Evolutionary conservation across 768 basidiomycete species (phyloP), one percentile per base, ranked within the genome.

Genomic region (Rhodotorula paludigena): DNA sequence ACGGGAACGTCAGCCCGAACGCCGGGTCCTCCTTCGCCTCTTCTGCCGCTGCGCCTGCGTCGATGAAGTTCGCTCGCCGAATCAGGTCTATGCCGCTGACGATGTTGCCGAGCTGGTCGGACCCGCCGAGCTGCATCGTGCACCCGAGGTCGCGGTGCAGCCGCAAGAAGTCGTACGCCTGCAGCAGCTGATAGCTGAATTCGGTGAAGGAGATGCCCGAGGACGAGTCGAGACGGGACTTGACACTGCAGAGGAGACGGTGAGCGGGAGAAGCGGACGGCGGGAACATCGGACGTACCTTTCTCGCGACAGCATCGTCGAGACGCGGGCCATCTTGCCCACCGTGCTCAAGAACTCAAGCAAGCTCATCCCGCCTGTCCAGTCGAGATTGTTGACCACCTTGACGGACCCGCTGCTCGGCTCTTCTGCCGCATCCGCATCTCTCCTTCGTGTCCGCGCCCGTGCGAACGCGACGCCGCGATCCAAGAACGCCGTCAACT

Each of bases 41-140:
- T 5, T 57, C 60, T 3, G 35, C 65, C 36, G 32, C 47, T 3
- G 28, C 7, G 12, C 23, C 60, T 11, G 33, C 8, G 4, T 44
- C 41, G 38, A 47, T 7, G 52, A 41, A 77, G 71, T 63, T 64
- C 57, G 83, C 80, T 57, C 86, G 85, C 61, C 85, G 83, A 74
- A 98, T 93, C 63, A 99, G 84, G 63, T 97, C 92, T 41, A 97
- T 81, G 30, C 96, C 96, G 35, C 90, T 89, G 38, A 94, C 80
- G 71, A 99, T 97, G 77, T 99, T 99, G 23, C 96, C 96, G 89
- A 92, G 96, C 78, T 99, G 96, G 78, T 99, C 96, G 0, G 92
- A 93, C 16, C 96, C 96, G 56, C 96, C 96, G 48, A 98, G 80
- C 78, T 99, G 96, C 49, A 96, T 84, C 21, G 84, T 84, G 78